Percentiles rank a stretch among this genome's conserved stretches.
Conservation (phyloP, 2,329 filamentous ascomycete species). For the Ampelomyces quisqualis region DNA sequence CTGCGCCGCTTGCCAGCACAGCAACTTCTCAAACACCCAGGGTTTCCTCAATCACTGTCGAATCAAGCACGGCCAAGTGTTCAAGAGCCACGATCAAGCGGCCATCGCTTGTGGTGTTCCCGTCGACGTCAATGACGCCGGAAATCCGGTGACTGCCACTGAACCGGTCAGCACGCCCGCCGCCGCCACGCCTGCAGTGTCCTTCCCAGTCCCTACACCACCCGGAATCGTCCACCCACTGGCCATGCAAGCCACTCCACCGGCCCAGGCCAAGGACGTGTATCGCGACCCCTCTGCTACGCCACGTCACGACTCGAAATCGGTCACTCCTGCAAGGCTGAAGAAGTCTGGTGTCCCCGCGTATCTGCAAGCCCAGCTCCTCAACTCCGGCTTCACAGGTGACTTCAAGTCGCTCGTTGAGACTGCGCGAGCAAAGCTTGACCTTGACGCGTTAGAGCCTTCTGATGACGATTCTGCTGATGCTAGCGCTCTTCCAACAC, state of each 20-base stretch:
- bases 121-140: slow-evolving; percentile 66
- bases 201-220: slow-evolving; percentile 30
- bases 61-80: slow-evolving; percentile 89
- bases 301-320: slow-evolving; percentile 19
- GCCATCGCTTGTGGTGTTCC: slow-evolving; percentile 83
- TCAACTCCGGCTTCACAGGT: slow-evolving; percentile 47
- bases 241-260: slow-evolving; percentile 28
- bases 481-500: slow-evolving; percentile 32
- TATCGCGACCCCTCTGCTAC: slow-evolving; percentile 31
- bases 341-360: slow-evolving; percentile 46
- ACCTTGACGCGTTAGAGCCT: slow-evolving; percentile 38
- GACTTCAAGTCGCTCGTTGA: slow-evolving; percentile 42
- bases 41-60: slow-evolving; percentile 99
- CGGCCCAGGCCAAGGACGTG: slow-evolving; percentile 33
- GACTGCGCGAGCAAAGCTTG: slow-evolving; percentile 40
- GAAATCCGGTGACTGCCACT: slow-evolving; percentile 36
- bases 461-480: slow-evolving; percentile 41
- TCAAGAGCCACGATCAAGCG: slow-evolving; percentile 93
- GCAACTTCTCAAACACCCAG: slow-evolving; percentile 93
- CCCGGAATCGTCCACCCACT: slow-evolving; percentile 42
- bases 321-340: slow-evolving; percentile 27
- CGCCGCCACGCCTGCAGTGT: slow-evolving; percentile 29
- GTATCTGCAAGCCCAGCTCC: slow-evolving; percentile 43
- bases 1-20: slow-evolving; percentile 80
- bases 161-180: slow-evolving; percentile 30